Base-by-base conservation (phyloP, 2,329 filamentous ascomycete species). In the Colletotrichum sp. region DNA sequence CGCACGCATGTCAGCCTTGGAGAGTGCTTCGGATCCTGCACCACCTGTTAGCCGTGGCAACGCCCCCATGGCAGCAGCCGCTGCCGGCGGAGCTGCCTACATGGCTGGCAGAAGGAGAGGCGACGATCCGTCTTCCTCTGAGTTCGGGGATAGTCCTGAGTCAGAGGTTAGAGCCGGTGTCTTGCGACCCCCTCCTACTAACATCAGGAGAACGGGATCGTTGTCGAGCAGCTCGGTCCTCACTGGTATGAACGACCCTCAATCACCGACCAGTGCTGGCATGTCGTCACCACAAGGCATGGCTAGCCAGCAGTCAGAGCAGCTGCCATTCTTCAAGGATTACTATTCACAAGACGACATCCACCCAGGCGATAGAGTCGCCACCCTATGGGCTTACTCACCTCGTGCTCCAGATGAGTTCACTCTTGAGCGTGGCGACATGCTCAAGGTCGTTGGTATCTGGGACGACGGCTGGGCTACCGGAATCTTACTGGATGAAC, bases 401-500 rank as follows among this genome's bases (percentile, higher is more conserved):
- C 96, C 97, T 39, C 94, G 97, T 39, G 97, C 97, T 6, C 92
- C 93, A 34, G 97, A 99, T 81, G 97, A 99, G 83, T 99, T 99
- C 82, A 90, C 95, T 52, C 89, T 99, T 48, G 97, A 99, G 81
- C 93, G 97, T 74, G 97, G 97, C 70, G 97, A 99, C 83, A 98
- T 99, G 96, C 90, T 99, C 81, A 99, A 98, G 87, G 93, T 99
- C 16, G 94, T 99, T 36, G 97, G 97, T 77, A 99, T 99, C 79
- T 99, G 97, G 97, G 97, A 99, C 81, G 97, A 99, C 83, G 97
- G 97, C 63, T 99, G 97, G 97, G 97, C 97, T 13, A 99, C 97
- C 2, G 97, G 97, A 80, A 91, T 98, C 71, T 90, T 98, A 82
- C 87, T 98, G 72, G 90, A 93, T 70, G 95, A 98, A 80, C 91